Conservation (phyloP, 108 stramenopile species). For the Pseudonitzschia delicatissima region DNA sequence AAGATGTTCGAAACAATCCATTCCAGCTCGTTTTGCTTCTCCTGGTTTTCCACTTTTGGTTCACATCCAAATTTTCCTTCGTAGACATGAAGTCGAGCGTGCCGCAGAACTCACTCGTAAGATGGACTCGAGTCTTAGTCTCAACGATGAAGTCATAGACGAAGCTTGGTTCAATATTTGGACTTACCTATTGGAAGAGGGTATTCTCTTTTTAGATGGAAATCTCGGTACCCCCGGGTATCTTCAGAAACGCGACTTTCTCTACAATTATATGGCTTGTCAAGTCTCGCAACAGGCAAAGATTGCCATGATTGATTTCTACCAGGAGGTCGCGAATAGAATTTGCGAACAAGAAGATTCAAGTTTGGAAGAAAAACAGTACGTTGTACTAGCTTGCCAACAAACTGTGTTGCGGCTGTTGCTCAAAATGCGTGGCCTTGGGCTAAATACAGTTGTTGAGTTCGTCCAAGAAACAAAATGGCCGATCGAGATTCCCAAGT, state of each 20-base stretch:
- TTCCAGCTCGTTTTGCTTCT: neutral
- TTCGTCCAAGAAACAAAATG: constrained; percentile 26
- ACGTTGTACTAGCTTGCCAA: constrained; percentile 34
- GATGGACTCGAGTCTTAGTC: constrained; percentile 14
- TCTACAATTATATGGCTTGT: constrained; percentile 17
- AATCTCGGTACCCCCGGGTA: constrained; percentile 13
- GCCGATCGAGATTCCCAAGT: constrained; percentile 14
- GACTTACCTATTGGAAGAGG: constrained; percentile 17
- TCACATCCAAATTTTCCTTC: constrained; percentile 22
- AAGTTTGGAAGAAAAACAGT: constrained; percentile 27
- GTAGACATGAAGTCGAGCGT: neutral
- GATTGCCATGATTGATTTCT: constrained; percentile 21
- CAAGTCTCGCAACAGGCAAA: constrained; percentile 10
- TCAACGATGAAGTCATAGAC: constrained; percentile 15
- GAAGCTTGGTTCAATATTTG: constrained; percentile 23
- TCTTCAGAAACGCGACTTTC: constrained; percentile 17
- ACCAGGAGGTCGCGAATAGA: constrained; percentile 6
- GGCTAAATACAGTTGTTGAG: constrained; percentile 3
- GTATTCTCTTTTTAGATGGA: constrained; percentile 23
- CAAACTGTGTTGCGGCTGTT: constrained; percentile 33
- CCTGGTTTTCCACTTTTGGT: constrained; percentile 21
- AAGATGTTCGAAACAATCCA: neutral
- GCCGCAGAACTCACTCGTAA: constrained; percentile 17
- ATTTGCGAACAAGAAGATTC: constrained; percentile 13
- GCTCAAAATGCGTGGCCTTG: constrained; percentile 21